phyloP scores from a whole-genome alignment of 2,329 filamentous ascomycete genomes.

The Epichloe aotearoae region DNA sequence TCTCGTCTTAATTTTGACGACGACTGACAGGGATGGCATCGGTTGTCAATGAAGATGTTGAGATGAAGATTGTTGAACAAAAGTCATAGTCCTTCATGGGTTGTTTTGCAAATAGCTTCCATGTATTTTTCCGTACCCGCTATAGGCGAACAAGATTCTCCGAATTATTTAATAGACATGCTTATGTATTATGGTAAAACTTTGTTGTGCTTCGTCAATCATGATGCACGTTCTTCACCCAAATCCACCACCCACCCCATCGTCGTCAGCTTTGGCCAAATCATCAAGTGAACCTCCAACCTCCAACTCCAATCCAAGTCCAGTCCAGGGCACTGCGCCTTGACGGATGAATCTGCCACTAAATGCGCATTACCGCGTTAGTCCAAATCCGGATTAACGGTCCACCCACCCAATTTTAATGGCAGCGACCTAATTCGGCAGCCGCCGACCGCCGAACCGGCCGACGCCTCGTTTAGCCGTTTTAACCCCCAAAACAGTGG shows the following conservation, averaged over 20 bases:
- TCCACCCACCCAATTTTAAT: too few relatives aligned
- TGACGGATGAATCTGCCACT: background rate
- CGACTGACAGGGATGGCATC: constrained; percentile 9
- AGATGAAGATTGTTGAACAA: constrained; percentile 1
- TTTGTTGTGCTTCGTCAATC: background rate
- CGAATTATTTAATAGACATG: constrained; percentile 1
- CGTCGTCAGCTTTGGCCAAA: too few relatives aligned
- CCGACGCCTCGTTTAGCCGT: background rate
- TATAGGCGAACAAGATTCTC: background rate
- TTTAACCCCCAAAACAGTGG: background rate
- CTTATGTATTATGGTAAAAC: background rate
- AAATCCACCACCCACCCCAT: too few relatives aligned
- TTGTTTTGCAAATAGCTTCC: background rate
- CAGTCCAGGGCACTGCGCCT: too few relatives aligned
- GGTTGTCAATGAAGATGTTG: constrained; percentile 1
- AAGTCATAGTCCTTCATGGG: background rate
- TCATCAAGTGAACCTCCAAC: background rate
- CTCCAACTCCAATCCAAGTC: too few relatives aligned
- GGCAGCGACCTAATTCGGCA: constrained; percentile 2
- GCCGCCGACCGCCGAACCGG: constrained; percentile 10
- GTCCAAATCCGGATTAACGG: too few relatives aligned
- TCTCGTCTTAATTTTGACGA: constrained; percentile 1
- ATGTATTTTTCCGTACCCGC: constrained; percentile 1
- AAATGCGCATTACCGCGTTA: too few relatives aligned
- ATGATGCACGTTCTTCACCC: too few relatives aligned